Percentiles rank a stretch among this genome's conserved stretches.
phyloP scores from a whole-genome alignment of 768 basidiomycete genomes.

The Lentinula aciculospora region DNA sequence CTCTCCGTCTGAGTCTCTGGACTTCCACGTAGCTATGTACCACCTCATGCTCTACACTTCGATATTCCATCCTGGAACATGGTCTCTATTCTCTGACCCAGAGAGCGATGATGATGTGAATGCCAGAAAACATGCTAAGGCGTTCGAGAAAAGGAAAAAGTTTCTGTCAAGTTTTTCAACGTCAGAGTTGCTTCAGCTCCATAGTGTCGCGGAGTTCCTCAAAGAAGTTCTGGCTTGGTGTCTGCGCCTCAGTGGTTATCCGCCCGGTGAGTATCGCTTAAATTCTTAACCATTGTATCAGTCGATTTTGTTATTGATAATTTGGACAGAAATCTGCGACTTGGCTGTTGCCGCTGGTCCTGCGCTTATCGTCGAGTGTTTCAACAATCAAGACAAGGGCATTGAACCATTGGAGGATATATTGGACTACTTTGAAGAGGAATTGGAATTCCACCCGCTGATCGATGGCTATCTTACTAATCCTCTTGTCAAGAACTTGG shows the following conservation, averaged over 20 bases:
- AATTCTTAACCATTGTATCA: no score
- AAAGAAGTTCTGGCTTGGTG: neutral
- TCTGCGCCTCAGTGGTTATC: neutral
- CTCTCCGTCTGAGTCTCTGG: conserved; percentile 21
- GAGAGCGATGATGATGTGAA: neutral
- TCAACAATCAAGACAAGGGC: neutral
- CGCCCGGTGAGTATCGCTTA: neutral
- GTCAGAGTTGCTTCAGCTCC: conserved; percentile 8
- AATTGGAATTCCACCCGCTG: neutral
- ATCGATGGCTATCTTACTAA: neutral
- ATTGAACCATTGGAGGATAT: neutral
- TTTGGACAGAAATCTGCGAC: neutral
- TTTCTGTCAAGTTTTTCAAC: conserved; percentile 7
- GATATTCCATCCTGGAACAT: neutral
- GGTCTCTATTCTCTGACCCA: neutral
- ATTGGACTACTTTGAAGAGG: conserved; percentile 1
- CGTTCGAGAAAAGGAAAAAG: neutral
- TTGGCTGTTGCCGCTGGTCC: conserved; percentile 8
- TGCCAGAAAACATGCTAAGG: neutral
- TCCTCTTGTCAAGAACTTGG: conserved; percentile 3
- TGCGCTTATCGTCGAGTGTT: neutral
- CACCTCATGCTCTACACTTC: conserved; percentile 9
- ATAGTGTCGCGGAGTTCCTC: conserved; percentile 9
- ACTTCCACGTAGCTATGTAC: conserved; percentile 10
- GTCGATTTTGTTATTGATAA: neutral